Base-by-base conservation (phyloP, 257 asterid genomes). In the Salvia rosmarinus region DNA sequence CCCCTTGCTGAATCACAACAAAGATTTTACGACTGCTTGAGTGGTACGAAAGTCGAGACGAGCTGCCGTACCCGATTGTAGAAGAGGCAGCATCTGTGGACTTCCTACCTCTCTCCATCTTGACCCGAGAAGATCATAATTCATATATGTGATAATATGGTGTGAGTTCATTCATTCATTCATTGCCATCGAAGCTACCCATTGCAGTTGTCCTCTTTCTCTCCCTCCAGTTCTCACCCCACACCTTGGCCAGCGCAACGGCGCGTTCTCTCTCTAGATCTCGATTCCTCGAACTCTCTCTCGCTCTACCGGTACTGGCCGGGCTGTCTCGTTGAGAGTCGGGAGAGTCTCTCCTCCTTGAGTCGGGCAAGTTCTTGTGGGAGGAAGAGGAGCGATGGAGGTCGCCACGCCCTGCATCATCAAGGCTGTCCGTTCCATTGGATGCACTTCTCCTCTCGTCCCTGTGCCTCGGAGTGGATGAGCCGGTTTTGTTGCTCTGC, bases 171-270 rank as follows among this genome's bases (percentile, higher is more conserved):
- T 20, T 82, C 75, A 76, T 44, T 85, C 93, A 50, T 84, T 81
- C 47, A 85, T 39, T 69, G 39, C 85, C 80, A 70, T 92, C 96
- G 55, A 87, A 88, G 77, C 91, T 86, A 30, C 88, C 88, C 59
- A 37, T 69, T 20, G 75, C 81, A 52, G 71, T 82, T 1, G 79
- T 80, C 68, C 80, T 83, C 87, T 90, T 89, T 52, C 83, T 83
- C 63, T 84, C 97, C 74, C 96, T 85, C 96, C 90, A 84, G 66
- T 85, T 89, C 80, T 87, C 96, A 0, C 97, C 97, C 99, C 97
- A 94, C 34, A 94, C 96, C 79, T 88, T 94, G 0, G 99, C 99
- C 81, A 85, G 83, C 2, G 99, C 97, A 73, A 94, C 97, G 1
- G 93, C 96, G 0, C 96, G 90, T 65, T 91, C 97, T 62, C 97